phyloP scores from a whole-genome alignment of 2,329 filamentous ascomycete species.

The Tolypocladium nubicola region DNA sequence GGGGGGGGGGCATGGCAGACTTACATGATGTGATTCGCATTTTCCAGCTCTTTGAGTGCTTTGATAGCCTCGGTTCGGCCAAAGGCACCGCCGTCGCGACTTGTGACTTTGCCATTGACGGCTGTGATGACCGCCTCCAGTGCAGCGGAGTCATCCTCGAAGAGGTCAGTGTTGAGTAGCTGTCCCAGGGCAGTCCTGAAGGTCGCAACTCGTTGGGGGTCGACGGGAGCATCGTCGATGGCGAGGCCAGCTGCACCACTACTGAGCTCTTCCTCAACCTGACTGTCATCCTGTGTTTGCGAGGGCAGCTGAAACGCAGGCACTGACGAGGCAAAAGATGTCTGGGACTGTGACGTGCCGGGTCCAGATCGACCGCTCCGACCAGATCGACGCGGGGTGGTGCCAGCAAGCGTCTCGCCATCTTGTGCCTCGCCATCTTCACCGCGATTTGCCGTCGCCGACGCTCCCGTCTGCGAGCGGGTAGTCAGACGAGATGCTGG shows the following conservation, averaged over 20 bases:
- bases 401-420: slow-evolving; percentile 10
- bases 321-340: slow-evolving; percentile 69
- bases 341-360: slow-evolving; percentile 31
- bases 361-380: slow-evolving; percentile 25
- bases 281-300: slow-evolving; percentile 29
- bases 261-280: slow-evolving; percentile 35
- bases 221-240: slow-evolving; percentile 40
- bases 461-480: slow-evolving; percentile 6
- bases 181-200: slow-evolving; percentile 80
- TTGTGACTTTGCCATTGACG: slow-evolving; percentile 62
- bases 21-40: slow-evolving; percentile 86
- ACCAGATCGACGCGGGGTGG: slow-evolving; percentile 31
- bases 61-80: slow-evolving; percentile 60
- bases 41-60: slow-evolving; percentile 70
- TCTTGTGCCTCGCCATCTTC: slow-evolving; percentile 30
- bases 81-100: slow-evolving; percentile 48
- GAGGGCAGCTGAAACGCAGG: slow-evolving; percentile 59
- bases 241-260: slow-evolving; percentile 29
- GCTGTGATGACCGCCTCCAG: slow-evolving; percentile 65
- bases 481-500: slow-evolving; percentile 19
- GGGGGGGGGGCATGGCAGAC: slow-evolving; percentile 23
- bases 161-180: slow-evolving; percentile 72
- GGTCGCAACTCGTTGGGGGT: slow-evolving; percentile 50
- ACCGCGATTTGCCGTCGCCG: background rate
- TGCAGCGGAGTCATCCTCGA: slow-evolving; percentile 74